Conservation (phyloP, 2,329 filamentous ascomycete species). For the Incumbomyces delicatus region DNA sequence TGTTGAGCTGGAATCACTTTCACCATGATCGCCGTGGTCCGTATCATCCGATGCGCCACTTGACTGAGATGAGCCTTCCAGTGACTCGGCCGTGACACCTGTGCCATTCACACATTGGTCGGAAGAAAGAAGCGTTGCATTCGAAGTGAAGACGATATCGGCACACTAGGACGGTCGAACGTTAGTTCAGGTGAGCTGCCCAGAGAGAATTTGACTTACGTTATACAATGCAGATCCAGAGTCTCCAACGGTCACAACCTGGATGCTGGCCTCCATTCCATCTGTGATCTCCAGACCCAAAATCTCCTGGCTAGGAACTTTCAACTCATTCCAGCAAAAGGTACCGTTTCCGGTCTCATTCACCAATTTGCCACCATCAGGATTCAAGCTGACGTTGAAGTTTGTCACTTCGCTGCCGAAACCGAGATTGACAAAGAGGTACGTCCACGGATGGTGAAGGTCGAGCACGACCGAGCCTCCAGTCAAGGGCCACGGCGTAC, state of each 20-base stretch:
- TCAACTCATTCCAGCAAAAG: slow-evolving; percentile 26
- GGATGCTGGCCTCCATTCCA: slow-evolving; percentile 34
- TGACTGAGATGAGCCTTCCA: not conserved
- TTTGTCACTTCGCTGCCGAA: slow-evolving; percentile 31
- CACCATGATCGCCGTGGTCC: not conserved
- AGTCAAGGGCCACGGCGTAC: slow-evolving; percentile 37
- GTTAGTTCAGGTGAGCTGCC: not conserved
- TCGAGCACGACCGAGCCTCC: slow-evolving; percentile 35
- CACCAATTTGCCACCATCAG: slow-evolving; percentile 24
- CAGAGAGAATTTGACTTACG: slow-evolving; percentile 25
- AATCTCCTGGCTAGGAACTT: not conserved
- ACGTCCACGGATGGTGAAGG: slow-evolving; percentile 33
- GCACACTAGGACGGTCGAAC: slow-evolving; percentile 27
- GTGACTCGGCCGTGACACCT: slow-evolving; percentile 21
- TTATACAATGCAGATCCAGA: slow-evolving; percentile 38
- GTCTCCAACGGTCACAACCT: slow-evolving; percentile 35
- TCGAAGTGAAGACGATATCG: slow-evolving; percentile 33
- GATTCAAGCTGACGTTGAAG: slow-evolving; percentile 37
- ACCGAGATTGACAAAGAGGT: slow-evolving; percentile 40
- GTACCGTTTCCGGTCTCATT: slow-evolving; percentile 40
- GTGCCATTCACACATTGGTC: slow-evolving; percentile 32
- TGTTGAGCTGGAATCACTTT: not conserved
- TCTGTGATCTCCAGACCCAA: slow-evolving; percentile 4
- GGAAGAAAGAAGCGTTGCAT: slow-evolving; percentile 28
- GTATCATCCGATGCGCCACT: not conserved